A percentile compares a stretch with the other conserved stretches of the same genome.
Conservation (phyloP, 1,139 yeast genomes). For the Yamadazyma sp. region DNA sequence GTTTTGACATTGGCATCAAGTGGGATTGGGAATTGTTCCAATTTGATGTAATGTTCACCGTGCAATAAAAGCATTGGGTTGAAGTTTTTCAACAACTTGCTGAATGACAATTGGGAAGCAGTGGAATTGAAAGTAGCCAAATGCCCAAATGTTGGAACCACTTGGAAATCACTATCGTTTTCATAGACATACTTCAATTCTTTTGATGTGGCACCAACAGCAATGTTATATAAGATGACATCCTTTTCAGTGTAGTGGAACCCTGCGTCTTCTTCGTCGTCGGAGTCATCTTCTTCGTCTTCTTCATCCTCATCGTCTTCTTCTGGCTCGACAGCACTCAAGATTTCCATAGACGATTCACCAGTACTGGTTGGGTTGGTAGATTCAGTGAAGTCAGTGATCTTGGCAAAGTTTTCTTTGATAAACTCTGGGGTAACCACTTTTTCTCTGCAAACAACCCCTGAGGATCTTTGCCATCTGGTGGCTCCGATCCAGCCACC, state of each 20-base stretch:
- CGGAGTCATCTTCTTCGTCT: constrained; percentile 44
- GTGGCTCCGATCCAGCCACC: constrained; percentile 97
- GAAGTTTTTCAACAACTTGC: constrained; percentile 70
- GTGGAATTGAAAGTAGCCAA: constrained; percentile 65
- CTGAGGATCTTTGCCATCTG: constrained; percentile 92
- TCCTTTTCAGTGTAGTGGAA: constrained; percentile 63
- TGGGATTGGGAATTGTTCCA: constrained; percentile 80
- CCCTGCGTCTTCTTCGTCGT: constrained; percentile 47
- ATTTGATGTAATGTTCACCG: constrained; percentile 91
- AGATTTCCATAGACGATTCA: constrained; percentile 78
- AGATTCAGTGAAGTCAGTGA: constrained; percentile 66
- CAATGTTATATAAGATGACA: constrained; percentile 81
- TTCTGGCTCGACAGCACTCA: constrained; percentile 58
- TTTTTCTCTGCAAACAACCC: constrained; percentile 64
- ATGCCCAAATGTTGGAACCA: constrained; percentile 90
- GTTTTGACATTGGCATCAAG: constrained; percentile 66
- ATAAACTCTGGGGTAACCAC: constrained; percentile 69
- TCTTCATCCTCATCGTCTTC: constrained; percentile 52
- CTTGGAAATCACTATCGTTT: constrained; percentile 75
- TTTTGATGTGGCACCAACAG: constrained; percentile 79
- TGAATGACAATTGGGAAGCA: constrained; percentile 52
- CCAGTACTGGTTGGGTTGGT: constrained; percentile 64
- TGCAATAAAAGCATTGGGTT: constrained; percentile 88
- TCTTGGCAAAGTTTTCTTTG: constrained; percentile 62
- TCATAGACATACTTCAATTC: constrained; percentile 85